Conservation (phyloP, 192 early-diverging fungal species). For the Backusella sp. region DNA sequence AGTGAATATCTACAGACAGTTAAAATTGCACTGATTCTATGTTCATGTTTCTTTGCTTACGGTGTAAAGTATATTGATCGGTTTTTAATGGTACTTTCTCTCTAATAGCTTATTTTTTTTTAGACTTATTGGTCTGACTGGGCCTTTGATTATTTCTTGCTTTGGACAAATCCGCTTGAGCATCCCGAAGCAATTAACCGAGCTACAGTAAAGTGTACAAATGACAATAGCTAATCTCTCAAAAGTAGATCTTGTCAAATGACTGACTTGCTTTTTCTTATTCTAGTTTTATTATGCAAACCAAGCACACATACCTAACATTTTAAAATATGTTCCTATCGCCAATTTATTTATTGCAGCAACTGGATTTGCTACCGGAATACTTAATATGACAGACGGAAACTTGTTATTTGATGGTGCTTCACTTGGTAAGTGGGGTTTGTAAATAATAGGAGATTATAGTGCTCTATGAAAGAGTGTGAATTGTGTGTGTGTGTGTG, state of each 20-base stretch:
- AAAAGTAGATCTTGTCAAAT: background rate
- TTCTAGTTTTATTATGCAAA: slow-evolving; percentile 28
- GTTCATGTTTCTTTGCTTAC: slow-evolving; percentile 27
- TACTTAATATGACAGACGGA: slow-evolving; percentile 25
- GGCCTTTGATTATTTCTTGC: slow-evolving; percentile 29
- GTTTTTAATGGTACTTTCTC: background rate
- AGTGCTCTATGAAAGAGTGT: background rate
- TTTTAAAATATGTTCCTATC: slow-evolving; percentile 26
- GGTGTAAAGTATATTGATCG: slow-evolving; percentile 9
- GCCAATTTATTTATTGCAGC: slow-evolving; percentile 24
- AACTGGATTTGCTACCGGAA: slow-evolving; percentile 16
- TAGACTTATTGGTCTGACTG: slow-evolving; percentile 31
- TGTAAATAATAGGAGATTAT: background rate
- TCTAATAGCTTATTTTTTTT: background rate
- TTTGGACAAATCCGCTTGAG: slow-evolving; percentile 23
- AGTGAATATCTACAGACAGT: slow-evolving; percentile 8
- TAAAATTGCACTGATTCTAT: slow-evolving; percentile 23
- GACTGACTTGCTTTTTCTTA: background rate
- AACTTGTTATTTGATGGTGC: slow-evolving; percentile 32
- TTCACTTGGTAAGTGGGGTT: slow-evolving; percentile 16
- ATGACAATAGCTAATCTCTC: background rate
- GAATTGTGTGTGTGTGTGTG: background rate
- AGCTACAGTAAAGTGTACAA: slow-evolving; percentile 21
- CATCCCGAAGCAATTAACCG: slow-evolving; percentile 20
- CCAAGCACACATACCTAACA: slow-evolving; percentile 17